A percentile compares a stretch with the other conserved stretches of the same genome.
phyloP scores from a whole-genome alignment of 176 grass and related monocot genomes.

The Hyparrhenia diplandra region DNA sequence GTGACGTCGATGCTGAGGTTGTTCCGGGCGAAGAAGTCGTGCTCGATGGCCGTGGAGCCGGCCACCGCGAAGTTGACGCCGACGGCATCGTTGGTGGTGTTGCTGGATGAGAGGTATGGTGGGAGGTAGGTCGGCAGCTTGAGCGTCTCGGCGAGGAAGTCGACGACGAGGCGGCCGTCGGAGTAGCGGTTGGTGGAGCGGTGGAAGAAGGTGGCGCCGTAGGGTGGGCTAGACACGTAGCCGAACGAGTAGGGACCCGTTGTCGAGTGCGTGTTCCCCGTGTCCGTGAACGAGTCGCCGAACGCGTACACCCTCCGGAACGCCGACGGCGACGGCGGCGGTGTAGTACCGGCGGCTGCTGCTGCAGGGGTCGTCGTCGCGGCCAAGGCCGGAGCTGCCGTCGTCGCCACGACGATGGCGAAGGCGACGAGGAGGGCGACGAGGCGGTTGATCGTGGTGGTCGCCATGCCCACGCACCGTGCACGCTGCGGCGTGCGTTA shows the following conservation, averaged over 20 bases:
- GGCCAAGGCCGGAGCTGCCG: background rate
- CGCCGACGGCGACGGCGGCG: background rate
- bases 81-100: background rate
- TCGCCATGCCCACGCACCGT: background rate
- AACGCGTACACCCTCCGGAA: slow-evolving; percentile 89
- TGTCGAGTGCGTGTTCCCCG: slow-evolving; percentile 82
- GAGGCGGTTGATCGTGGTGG: background rate
- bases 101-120: slow-evolving; percentile 46
- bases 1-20: slow-evolving; percentile 79
- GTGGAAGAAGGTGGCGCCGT: slow-evolving; percentile 96
- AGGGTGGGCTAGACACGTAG: slow-evolving; percentile 81
- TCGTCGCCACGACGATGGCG: background rate
- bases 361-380: fast-evolving
- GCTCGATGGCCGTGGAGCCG: slow-evolving; percentile 80
- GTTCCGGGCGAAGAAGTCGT: slow-evolving; percentile 74
- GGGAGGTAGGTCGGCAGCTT: slow-evolving; percentile 62
- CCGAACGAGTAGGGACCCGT: slow-evolving; percentile 74
- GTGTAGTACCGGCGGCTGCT: fast-evolving
- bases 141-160: slow-evolving; percentile 65
- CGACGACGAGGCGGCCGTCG: slow-evolving; percentile 89
- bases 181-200: slow-evolving; percentile 94
- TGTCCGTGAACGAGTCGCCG: slow-evolving; percentile 95
- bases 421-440: background rate
- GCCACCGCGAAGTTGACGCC: slow-evolving; percentile 89
- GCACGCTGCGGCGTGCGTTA: background rate